phyloP scores from a whole-genome alignment of 306 rosid species.

The Gleditsia sinensis region DNA sequence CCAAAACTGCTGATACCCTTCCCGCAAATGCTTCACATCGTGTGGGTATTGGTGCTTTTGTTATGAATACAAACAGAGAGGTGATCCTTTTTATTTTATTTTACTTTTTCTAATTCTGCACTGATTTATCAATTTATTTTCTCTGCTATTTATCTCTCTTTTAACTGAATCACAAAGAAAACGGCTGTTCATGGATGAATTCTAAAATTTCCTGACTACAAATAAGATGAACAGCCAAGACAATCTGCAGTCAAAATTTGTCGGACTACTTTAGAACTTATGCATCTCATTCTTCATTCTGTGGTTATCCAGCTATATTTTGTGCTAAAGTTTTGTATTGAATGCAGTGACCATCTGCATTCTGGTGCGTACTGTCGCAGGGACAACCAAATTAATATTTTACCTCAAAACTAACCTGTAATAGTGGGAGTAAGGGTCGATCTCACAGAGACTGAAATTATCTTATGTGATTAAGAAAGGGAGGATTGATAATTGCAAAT shows the following conservation, averaged over 20 bases:
- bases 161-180: no score
- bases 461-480: no score
- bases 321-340: background rate
- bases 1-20: constrained; percentile 59
- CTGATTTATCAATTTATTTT: no score
- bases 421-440: no score
- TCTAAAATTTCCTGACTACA: background rate
- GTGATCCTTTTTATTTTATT: constrained; percentile 38
- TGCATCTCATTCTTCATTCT: no score
- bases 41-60: constrained; percentile 76
- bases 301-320: background rate
- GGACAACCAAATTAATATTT: no score
- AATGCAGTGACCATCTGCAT: background rate
- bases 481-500: no score
- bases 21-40: constrained; percentile 95
- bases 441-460: no score
- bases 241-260: background rate
- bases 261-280: constrained; percentile 9
- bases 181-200: background rate
- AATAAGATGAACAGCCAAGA: background rate
- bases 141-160: no score
- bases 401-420: no score
- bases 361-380: no score
- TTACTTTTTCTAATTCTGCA: no score
- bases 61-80: constrained; percentile 64